Conservation (phyloP, 805 yeast species). For the Nakazawaea siamensis region DNA sequence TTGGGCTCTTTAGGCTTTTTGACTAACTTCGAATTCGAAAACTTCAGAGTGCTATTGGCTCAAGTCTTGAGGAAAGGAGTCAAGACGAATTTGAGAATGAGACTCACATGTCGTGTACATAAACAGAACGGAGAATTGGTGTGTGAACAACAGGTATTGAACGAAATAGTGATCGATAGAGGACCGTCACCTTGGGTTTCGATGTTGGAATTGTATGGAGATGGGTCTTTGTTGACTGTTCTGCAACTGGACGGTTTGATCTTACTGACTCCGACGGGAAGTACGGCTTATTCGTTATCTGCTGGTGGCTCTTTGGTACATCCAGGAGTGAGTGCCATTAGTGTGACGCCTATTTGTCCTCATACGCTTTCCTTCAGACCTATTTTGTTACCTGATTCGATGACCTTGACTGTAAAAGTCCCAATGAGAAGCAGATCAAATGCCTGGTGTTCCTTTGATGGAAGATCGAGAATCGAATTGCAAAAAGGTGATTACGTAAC, state of each 20-base stretch:
- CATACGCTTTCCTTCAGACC: conserved; percentile 93
- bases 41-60: conserved; percentile 52
- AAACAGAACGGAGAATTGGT: conserved; percentile 44
- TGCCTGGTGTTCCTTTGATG: conserved; percentile 97
- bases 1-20: conserved; percentile 90
- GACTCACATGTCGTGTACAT: conserved; percentile 75
- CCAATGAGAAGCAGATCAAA: conserved; percentile 75
- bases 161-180: conserved; percentile 85
- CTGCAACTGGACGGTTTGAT: conserved; percentile 94
- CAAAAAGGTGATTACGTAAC: conserved; percentile 79
- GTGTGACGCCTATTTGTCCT: conserved; percentile 94
- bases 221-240: conserved; percentile 73
- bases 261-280: conserved; percentile 91
- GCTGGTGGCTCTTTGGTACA: conserved; percentile 96
- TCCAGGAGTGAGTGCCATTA: conserved; percentile 87
- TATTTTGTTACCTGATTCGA: conserved; percentile 86
- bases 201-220: conserved; percentile 83
- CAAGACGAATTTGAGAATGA: conserved; percentile 72
- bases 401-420: conserved; percentile 74
- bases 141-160: conserved; percentile 70
- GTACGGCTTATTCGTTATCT: conserved; percentile 90
- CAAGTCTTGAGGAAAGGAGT: conserved; percentile 64
- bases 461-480: conserved; percentile 78
- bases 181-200: conserved; percentile 94
- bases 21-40: conserved; percentile 76